These are phyloP conservation scores for Ceratocystis variospora DNA, from an alignment of 2,329 filamentous ascomycete genomes.

Conservation along the genomic window DNA sequence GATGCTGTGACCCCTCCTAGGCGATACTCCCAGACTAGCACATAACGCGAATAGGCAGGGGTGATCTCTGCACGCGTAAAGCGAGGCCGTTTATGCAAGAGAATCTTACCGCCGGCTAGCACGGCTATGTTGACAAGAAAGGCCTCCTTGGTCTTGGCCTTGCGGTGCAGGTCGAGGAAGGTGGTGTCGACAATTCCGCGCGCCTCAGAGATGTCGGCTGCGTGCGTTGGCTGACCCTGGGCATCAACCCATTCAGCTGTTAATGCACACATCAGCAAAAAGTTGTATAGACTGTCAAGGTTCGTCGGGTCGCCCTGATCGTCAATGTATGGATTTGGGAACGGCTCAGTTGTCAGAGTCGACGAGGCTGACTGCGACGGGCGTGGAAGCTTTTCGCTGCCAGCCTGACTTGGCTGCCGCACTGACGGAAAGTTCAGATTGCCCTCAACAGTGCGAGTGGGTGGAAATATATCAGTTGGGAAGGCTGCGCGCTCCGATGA, in stretches of 20 bases:
- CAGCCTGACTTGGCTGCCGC: neutral
- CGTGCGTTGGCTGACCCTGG: conserved; percentile 30
- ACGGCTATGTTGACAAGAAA: conserved; percentile 48
- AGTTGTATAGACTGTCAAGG: conserved; percentile 41
- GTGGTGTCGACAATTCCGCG: conserved; percentile 39
- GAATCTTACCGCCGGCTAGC: conserved; percentile 38
- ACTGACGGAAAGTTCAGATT: conserved; percentile 14
- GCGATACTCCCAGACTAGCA: conserved; percentile 17
- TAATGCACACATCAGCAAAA: conserved; percentile 39
- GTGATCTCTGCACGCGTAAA: conserved; percentile 16
- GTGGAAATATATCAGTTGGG: conserved; percentile 15
- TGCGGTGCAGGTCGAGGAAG: conserved; percentile 39
- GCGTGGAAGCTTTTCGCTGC: neutral
- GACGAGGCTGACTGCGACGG: neutral
- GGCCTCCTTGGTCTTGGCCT: conserved; percentile 37
- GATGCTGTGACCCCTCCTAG: conserved; percentile 12
- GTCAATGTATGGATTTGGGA: conserved; percentile 14
- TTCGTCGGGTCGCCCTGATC: conserved; percentile 38
- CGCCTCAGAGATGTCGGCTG: conserved; percentile 39
- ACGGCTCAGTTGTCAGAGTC: conserved; percentile 11
- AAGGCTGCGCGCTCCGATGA: conserved; percentile 5
- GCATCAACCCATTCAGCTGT: conserved; percentile 39
- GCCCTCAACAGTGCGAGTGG: conserved; percentile 7
- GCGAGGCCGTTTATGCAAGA: conserved; percentile 29
- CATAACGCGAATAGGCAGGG: conserved; percentile 10